phyloP scores from a whole-genome alignment of 1,284 basidiomycete genomes.

The Irpex rosettiformis region DNA sequence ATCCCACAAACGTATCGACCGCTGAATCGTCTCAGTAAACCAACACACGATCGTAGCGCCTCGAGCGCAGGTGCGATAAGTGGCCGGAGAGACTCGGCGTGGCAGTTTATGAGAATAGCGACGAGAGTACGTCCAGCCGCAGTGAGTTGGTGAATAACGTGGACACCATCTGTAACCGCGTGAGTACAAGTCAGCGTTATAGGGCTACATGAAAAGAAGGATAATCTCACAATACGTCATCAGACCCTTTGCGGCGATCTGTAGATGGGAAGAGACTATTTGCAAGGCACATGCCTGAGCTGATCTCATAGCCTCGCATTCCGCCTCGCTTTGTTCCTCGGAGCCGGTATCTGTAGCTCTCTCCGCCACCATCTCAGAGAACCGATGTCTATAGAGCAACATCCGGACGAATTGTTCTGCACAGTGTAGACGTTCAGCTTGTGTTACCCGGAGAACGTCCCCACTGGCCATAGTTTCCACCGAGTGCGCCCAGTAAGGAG shows the following conservation, averaged over 20 bases:
- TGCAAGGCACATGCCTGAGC: constrained; percentile 74
- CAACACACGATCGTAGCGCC: constrained; percentile 80
- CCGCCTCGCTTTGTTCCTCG: constrained; percentile 54
- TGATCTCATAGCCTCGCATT: constrained; percentile 64
- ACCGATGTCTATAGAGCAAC: constrained; percentile 74
- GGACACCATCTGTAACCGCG: constrained; percentile 69
- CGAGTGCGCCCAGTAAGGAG: constrained; percentile 76
- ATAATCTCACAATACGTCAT: constrained; percentile 84
- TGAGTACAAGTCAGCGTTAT: constrained; percentile 9
- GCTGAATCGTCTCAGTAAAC: constrained; percentile 74
- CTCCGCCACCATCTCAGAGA: constrained; percentile 69
- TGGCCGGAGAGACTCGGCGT: constrained; percentile 61
- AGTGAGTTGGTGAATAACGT: constrained; percentile 90
- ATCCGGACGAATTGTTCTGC: constrained; percentile 82
- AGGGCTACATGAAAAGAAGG: constrained; percentile 1
- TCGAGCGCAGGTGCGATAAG: constrained; percentile 80
- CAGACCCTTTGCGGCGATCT: constrained; percentile 81
- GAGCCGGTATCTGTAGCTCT: constrained; percentile 37
- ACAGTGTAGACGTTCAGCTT: constrained; percentile 81
- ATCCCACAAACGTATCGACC: constrained; percentile 84
- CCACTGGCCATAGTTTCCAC: constrained; percentile 79
- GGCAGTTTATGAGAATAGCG: constrained; percentile 79
- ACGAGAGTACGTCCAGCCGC: constrained; percentile 89
- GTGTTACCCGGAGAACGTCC: constrained; percentile 84
- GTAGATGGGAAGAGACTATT: constrained; percentile 78